Conservation (phyloP, 108 stramenopile species). For the Skeletonema costatum region DNA sequence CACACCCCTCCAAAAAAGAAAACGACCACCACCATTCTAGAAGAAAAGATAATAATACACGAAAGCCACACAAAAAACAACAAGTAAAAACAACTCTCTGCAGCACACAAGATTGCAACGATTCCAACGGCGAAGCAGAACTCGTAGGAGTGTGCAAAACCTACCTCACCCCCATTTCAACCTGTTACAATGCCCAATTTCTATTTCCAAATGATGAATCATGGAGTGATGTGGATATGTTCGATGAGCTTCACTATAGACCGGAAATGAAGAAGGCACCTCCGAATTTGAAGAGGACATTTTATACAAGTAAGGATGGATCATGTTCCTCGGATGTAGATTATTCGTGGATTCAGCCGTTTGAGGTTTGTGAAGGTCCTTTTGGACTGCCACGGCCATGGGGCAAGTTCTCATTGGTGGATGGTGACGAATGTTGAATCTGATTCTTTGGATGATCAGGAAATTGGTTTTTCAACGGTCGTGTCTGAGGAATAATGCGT, state of each 20-base stretch:
- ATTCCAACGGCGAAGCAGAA: background rate
- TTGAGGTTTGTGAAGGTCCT: constrained; percentile 50
- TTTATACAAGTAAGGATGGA: constrained; percentile 38
- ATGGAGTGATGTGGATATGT: constrained; percentile 48
- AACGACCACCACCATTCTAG: no score
- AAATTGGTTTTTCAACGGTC: no score
- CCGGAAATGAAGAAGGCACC: background rate
- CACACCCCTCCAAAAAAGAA: no score
- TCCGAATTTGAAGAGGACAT: constrained; percentile 25
- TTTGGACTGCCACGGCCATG: constrained; percentile 54
- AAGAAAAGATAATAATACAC: no score
- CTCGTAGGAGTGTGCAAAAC: constrained; percentile 5
- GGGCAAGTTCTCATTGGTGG: constrained; percentile 48
- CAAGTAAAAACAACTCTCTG: background rate
- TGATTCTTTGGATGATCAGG: no score
- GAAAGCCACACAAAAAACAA: background rate
- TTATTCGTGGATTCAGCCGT: constrained; percentile 42
- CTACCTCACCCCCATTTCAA: constrained; percentile 45
- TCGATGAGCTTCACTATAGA: constrained; percentile 12
- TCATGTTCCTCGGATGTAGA: constrained; percentile 24
- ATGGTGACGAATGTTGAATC: background rate
- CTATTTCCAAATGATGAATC: constrained; percentile 50
- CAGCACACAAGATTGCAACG: constrained; percentile 7
- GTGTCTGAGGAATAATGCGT: no score
- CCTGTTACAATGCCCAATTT: constrained; percentile 47